Evolutionary conservation across 306 rosid species (phyloP).

Genomic region (Acacia melanoxylon): DNA sequence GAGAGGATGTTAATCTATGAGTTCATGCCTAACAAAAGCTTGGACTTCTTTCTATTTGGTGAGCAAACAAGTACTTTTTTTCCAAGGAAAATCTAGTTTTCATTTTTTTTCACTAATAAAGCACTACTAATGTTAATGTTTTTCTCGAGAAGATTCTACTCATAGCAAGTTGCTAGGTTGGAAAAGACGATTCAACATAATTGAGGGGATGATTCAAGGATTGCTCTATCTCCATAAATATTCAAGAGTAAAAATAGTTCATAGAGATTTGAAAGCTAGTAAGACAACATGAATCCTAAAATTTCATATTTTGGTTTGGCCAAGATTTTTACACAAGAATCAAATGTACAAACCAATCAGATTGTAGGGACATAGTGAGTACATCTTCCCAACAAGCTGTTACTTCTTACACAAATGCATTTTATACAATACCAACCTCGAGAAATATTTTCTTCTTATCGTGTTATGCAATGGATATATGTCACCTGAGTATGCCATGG

Average conservation of each 20-base stretch:
- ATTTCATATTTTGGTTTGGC: neutral
- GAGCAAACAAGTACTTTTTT: neutral
- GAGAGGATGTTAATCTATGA: neutral
- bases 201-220: neutral
- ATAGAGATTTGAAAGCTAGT: neutral
- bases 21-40: neutral
- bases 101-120: neutral
- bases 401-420: neutral
- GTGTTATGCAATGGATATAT: conserved; percentile 22
- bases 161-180: neutral
- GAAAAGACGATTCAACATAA: neutral
- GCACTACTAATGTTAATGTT: neutral
- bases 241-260: neutral
- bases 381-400: neutral
- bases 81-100: neutral
- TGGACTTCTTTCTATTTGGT: conserved; percentile 39
- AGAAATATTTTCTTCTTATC: neutral
- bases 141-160: neutral
- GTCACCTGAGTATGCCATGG: conserved; percentile 22
- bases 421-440: neutral
- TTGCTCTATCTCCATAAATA: neutral
- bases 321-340: conserved; percentile 18
- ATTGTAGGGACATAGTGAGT: conserved; percentile 42
- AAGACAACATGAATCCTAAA: neutral
- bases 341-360: neutral